Evolutionary conservation across 306 rosid species (phyloP), one percentile per base, ranked within the genome.

Genomic region (Acmispon strigosus): DNA sequence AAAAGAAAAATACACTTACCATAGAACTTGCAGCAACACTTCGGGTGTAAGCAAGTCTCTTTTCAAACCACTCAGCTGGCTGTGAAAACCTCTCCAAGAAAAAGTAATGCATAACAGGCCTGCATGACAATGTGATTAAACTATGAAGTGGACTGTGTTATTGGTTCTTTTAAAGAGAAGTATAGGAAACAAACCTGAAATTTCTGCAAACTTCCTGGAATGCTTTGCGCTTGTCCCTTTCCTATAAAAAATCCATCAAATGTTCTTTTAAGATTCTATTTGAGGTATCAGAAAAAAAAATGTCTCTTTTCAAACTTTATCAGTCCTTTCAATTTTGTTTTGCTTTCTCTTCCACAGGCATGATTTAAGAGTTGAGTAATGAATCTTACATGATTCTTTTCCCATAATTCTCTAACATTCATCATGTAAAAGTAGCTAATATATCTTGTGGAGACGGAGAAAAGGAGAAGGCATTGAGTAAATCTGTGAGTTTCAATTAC

Each of bases 1-100:
- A 49, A 34, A 81, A 49, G 56, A 50, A 64, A 17, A 80, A 74
- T 74, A 61, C 62, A 83, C 85, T 77, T 37, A 84, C 98, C 98
- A 93, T 93, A 75, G 97, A 93, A 83, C 98, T 93, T 59, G 97
- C 86, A 72, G 98, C 98, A 76, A 93, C 94, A 74, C 96, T 93
- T 74, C 96, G 79, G 10, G 96, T 83, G 74, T 88, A 90, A 18
- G 96, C 91, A 74, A 93, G 93, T 76, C 98, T 88, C 89, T 90
- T 90, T 83, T 90, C 97, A 84, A 90, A 90, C 98, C 98, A 93
- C 74, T 90, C 93, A 62, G 96, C 89, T 47, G 97, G 94, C 76
- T 90, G 96, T 75, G 86, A 64, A 68, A 93, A 93, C 69, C 98
- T 93, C 80, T 90, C 98, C 85, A 90, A 81, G 91, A 93, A 93